A percentile compares a stretch with the other conserved stretches of the same genome.
These are phyloP conservation scores for Hypholoma fasciculare DNA, from an alignment of 768 basidiomycete species.

Conservation along the genomic window DNA sequence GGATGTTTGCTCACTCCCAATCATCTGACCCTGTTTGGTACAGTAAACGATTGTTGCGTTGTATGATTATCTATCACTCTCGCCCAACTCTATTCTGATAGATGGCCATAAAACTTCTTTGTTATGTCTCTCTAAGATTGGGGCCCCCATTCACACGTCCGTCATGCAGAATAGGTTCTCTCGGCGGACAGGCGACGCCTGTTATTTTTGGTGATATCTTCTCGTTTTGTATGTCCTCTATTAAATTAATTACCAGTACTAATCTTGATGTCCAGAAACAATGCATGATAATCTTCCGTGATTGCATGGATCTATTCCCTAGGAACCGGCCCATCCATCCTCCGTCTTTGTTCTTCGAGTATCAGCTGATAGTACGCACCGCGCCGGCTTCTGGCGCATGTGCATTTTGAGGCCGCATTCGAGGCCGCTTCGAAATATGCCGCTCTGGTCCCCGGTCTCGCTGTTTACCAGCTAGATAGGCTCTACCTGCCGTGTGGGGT, in stretches of 20 bases:
- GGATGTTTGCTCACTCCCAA: neutral
- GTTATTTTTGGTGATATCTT: slow-evolving; percentile 3
- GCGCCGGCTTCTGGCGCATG: neutral
- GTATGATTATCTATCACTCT: slow-evolving; percentile 2
- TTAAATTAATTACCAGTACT: slow-evolving; percentile 3
- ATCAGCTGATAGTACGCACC: slow-evolving; percentile 1
- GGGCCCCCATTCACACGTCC: slow-evolving; percentile 7
- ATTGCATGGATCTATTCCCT: too few species aligned
- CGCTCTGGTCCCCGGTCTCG: neutral
- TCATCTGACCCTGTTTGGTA: slow-evolving; percentile 18
- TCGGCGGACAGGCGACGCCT: slow-evolving; percentile 1
- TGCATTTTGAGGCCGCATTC: too few species aligned
- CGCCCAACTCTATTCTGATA: slow-evolving; percentile 17
- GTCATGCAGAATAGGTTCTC: neutral
- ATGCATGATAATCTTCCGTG: too few species aligned
- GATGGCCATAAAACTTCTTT: slow-evolving; percentile 9
- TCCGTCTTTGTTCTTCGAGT: neutral
- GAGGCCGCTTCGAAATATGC: too few species aligned
- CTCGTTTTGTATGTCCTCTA: slow-evolving; percentile 9
- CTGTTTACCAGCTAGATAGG: slow-evolving; percentile 6
- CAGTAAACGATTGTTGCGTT: slow-evolving; percentile 9
- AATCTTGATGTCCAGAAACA: slow-evolving; percentile 2
- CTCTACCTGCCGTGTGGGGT: too few species aligned
- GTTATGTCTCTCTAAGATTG: neutral
- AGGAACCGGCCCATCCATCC: neutral